A percentile compares a stretch with the other conserved stretches of the same genome.
These are phyloP conservation scores for Amaranthus palmeri DNA, from an alignment of 148 eudicot genomes.

Conservation along the genomic window DNA sequence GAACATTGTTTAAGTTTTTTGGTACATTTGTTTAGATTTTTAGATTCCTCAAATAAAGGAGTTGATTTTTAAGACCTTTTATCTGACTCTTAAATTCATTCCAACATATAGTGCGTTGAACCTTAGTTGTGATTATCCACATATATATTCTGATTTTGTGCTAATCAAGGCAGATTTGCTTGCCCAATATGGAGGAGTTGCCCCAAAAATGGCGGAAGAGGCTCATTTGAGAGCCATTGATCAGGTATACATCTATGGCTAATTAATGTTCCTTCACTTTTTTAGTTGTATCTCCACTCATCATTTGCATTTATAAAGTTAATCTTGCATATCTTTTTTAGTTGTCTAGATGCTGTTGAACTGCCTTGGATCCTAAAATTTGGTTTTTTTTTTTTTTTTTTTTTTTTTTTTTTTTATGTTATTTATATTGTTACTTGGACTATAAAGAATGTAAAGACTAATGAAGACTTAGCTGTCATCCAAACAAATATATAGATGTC, in stretches of 20 bases:
- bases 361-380: neutral
- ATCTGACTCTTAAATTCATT: neutral
- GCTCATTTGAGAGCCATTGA: constrained; percentile 84
- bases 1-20: neutral
- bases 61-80: neutral
- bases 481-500: neutral
- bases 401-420: neutral
- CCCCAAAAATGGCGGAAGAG: constrained; percentile 98
- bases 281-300: too few species aligned
- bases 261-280: too few species aligned
- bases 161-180: constrained; percentile 90
- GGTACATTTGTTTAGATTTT: too few species aligned
- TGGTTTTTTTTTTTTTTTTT: too few species aligned
- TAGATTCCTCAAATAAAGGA: neutral
- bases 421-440: neutral
- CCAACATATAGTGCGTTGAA: neutral
- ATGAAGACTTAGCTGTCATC: neutral
- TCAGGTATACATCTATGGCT: constrained; percentile 40
- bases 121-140: neutral
- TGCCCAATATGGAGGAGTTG: constrained; percentile 89
- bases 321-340: neutral
- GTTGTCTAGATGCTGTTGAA: neutral
- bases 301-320: too few species aligned
- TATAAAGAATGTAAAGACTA: neutral
- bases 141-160: constrained; percentile 14